Evolutionary conservation across 345 rosid species (phyloP), one percentile per base, ranked within the genome.

Genomic region (Psidium friedrichsthalianum): DNA sequence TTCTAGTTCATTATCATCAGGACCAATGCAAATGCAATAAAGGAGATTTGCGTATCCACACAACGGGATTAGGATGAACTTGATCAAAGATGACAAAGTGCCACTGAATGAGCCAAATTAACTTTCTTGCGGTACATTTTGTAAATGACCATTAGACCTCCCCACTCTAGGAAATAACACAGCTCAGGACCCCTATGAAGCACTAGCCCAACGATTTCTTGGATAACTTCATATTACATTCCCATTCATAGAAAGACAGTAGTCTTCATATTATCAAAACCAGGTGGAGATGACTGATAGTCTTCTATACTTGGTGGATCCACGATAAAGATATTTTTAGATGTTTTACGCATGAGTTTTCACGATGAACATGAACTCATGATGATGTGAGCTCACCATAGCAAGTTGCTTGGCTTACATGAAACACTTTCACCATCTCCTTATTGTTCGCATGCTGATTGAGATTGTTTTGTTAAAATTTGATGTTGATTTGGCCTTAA

Each of bases 1-100:
- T 87, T 97, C 99, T 51, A 97, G 53, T 90, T 97, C 99, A 24
- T 97, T 97, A 91, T 95, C 97, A 3, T 94, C 96, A 69, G 94
- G 91, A 89, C 96, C 95, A 80, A 95, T 88, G 89, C 98, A 96
- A 98, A 97, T 97, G 89, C 99, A 95, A 89, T 96, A 96, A 92
- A 94, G 94, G 10, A 97, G 95, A 86, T 98, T 95, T 18, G 98
- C 96, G 83, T 97, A 97, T 89, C 98, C 94, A 93, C 76, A 32
- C 1, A 5, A 8, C 24, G n/a, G 1, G 44, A 64, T 64, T 64
- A 22, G 10, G 22, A 64, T 3, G 0, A 64, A 64, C 76, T 64
- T 0, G 12, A 32, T 64, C 12, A n/a, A 16, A 2, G 12, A 32
- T 18, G 22, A 64, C 3, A 32, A 32, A 64, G 76, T 2, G 6